Percentiles rank a stretch among this genome's conserved stretches.
Evolutionary conservation across 805 yeast genomes (phyloP).

Genomic region (Candida silvicultrix): DNA sequence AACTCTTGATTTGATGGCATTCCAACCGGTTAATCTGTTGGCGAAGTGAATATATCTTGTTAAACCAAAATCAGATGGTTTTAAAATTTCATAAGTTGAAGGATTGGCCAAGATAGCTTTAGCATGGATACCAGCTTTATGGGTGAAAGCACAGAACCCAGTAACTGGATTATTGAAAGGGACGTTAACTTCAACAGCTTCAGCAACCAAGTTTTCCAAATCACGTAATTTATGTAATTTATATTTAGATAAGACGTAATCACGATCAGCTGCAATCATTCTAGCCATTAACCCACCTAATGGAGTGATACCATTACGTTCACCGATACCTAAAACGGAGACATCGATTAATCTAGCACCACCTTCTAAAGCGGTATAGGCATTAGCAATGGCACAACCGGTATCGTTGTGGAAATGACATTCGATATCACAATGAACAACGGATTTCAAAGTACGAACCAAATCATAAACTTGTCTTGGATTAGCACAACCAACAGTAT

Average conservation of each 20-base stretch:
- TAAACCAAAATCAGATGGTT: slow-evolving; percentile 93
- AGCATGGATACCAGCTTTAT: slow-evolving; percentile 99
- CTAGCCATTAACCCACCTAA: slow-evolving; percentile 98
- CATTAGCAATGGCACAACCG: slow-evolving; percentile 98
- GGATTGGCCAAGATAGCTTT: slow-evolving; percentile 98
- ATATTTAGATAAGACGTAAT: slow-evolving; percentile 89
- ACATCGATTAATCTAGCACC: slow-evolving; percentile 95
- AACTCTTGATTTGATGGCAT: slow-evolving; percentile 96
- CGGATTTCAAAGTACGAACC: slow-evolving; percentile 86
- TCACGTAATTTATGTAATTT: slow-evolving; percentile 95
- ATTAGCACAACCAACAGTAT: slow-evolving; percentile 98
- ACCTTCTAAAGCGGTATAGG: slow-evolving; percentile 96
- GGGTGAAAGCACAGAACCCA: slow-evolving; percentile 99
- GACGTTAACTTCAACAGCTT: slow-evolving; percentile 92
- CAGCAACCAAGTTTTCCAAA: slow-evolving; percentile 92
- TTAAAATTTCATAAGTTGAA: slow-evolving; percentile 94
- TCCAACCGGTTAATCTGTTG: slow-evolving; percentile 98
- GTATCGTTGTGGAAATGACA: slow-evolving; percentile 99
- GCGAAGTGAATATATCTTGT: slow-evolving; percentile 97
- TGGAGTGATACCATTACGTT: slow-evolving; percentile 97
- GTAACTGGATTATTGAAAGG: slow-evolving; percentile 99
- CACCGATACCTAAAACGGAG: slow-evolving; percentile 96
- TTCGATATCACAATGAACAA: slow-evolving; percentile 95
- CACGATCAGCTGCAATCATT: slow-evolving; percentile 98
- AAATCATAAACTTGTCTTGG: slow-evolving; percentile 98